A percentile compares a stretch with the other conserved stretches of the same genome.
phyloP scores from a whole-genome alignment of 202 grass and related monocot species.

The Hordeum pubiflorum region DNA sequence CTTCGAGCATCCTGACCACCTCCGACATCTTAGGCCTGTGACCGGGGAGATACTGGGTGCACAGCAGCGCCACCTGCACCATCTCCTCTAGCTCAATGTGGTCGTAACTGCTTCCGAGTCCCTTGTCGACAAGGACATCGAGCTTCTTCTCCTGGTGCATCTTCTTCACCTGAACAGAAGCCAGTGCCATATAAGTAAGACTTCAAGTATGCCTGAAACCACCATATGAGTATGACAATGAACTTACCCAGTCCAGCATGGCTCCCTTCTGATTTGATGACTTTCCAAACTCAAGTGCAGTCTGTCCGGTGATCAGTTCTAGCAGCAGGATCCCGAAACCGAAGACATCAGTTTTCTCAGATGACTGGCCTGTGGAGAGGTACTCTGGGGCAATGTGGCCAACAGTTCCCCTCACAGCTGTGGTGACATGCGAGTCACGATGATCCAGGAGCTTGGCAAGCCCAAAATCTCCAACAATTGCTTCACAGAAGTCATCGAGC shows the following conservation, averaged over 20 bases:
- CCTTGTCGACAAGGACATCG: constrained; percentile 70
- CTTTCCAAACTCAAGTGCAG: constrained; percentile 76
- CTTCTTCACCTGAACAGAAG: constrained; percentile 64
- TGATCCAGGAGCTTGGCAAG: constrained; percentile 89
- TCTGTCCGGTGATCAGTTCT: constrained; percentile 80
- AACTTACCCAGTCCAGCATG: constrained; percentile 87
- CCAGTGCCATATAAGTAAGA: background rate
- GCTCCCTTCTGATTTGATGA: constrained; percentile 90
- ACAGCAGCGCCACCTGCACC: constrained; percentile 74
- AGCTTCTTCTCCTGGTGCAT: constrained; percentile 84
- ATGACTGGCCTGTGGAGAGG: constrained; percentile 83
- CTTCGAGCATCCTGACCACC: constrained; percentile 85
- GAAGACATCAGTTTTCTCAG: constrained; percentile 91
- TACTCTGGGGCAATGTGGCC: constrained; percentile 94
- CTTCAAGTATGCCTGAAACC: constrained; percentile 1
- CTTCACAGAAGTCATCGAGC: constrained; percentile 65
- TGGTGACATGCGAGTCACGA: constrained; percentile 82
- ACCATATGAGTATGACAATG: background rate
- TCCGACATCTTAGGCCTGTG: constrained; percentile 82
- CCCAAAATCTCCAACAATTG: constrained; percentile 82
- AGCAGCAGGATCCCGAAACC: constrained; percentile 85
- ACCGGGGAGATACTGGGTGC: constrained; percentile 75
- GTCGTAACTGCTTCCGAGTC: constrained; percentile 57
- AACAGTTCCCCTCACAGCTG: constrained; percentile 73
- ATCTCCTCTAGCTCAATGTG: constrained; percentile 77